Conservation (phyloP, 345 rosid species). For the Erodium maritimum region DNA sequence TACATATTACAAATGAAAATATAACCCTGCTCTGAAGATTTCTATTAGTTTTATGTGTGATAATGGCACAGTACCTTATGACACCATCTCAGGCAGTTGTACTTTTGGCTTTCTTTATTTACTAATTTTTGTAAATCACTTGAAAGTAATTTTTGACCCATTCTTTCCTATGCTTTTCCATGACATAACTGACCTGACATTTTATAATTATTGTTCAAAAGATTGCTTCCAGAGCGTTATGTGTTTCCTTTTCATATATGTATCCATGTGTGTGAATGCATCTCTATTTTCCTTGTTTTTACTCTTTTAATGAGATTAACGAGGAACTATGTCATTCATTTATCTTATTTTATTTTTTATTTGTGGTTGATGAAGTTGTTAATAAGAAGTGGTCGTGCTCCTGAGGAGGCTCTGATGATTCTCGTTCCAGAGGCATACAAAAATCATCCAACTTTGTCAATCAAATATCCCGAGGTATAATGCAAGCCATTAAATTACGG, state of each 20-base stretch:
- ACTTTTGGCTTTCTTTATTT: neutral
- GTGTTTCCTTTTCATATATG: neutral
- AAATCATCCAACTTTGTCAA: conserved; percentile 77
- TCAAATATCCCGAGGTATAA: conserved; percentile 87
- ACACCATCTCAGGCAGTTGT: neutral
- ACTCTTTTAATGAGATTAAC: neutral
- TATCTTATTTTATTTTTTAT: conserved; percentile 3
- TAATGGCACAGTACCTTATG: too few relatives aligned
- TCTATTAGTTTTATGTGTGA: neutral
- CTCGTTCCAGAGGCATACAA: conserved; percentile 99
- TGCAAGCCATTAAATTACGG: conserved; percentile 1
- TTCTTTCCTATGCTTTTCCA: neutral
- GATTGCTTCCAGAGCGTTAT: neutral
- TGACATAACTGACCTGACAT: neutral
- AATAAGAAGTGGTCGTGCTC: conserved; percentile 79
- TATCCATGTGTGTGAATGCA: neutral
- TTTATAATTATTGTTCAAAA: too few relatives aligned
- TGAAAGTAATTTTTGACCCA: neutral
- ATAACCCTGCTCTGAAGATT: neutral
- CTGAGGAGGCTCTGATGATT: conserved; percentile 95
- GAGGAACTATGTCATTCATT: neutral
- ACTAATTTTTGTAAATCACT: neutral
- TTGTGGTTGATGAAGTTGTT: conserved; percentile 35
- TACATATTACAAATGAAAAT: neutral
- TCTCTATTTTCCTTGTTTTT: neutral